Conservation (phyloP, 192 early-diverging fungal genomes). For the Gonapodya prolifera region DNA sequence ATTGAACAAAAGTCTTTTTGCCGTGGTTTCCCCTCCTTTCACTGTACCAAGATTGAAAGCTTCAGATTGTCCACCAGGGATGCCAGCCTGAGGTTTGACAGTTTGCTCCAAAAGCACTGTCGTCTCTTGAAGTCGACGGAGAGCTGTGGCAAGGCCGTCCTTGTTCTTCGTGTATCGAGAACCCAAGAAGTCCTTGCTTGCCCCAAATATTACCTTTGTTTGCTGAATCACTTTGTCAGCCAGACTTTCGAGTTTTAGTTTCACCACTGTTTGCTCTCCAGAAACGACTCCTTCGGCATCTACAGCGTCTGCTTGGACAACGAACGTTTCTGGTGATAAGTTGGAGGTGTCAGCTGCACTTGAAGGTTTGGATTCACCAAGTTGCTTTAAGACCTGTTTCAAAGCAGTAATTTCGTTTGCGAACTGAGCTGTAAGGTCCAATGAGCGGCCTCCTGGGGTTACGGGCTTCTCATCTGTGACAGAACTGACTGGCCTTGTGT, state of each 20-base stretch:
- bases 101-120: not conserved
- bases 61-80: not conserved
- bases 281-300: not conserved
- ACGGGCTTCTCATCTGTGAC: not conserved
- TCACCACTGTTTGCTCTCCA: not conserved
- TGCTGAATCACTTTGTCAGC: not conserved
- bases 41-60: conserved; percentile 4
- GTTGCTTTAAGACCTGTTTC: not conserved
- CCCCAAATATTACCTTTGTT: not conserved
- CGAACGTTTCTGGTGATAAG: not conserved
- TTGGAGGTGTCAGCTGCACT: not conserved
- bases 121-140: not conserved
- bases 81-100: not conserved
- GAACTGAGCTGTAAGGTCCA: not conserved
- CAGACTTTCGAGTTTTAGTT: not conserved
- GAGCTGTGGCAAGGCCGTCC: not conserved
- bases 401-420: not conserved
- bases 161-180: not conserved
- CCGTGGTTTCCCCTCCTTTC: not conserved
- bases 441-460: not conserved
- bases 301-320: not conserved
- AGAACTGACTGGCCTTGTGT: not conserved
- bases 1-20: conserved; percentile 3
- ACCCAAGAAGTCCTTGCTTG: not conserved
- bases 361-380: not conserved